phyloP scores from a whole-genome alignment of 306 rosid species.

The Nissolia schottii region DNA sequence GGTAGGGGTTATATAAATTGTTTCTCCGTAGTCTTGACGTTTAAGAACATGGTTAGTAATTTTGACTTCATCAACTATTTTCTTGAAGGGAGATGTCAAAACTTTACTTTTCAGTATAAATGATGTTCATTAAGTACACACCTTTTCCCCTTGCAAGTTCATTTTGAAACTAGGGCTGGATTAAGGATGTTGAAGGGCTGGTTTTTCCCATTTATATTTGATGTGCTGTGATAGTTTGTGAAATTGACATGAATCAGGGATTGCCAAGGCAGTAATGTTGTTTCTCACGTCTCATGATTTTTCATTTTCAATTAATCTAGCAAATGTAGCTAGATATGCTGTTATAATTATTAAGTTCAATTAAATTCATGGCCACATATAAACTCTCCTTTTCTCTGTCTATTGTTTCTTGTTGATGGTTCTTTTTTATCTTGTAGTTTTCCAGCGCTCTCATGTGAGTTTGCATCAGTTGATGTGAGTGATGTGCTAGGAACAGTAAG shows the following conservation, averaged over 20 bases:
- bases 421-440: constrained; percentile 55
- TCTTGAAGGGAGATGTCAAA: not conserved
- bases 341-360: not conserved
- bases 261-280: not conserved
- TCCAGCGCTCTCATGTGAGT: constrained; percentile 93
- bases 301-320: not conserved
- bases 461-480: constrained; percentile 85
- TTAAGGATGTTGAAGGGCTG: not conserved
- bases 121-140: not conserved
- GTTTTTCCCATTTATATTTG: not conserved
- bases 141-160: constrained; percentile 9
- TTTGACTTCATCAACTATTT: constrained; percentile 12
- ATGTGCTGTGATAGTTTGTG: not conserved
- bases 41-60: not conserved
- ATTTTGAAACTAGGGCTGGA: not conserved
- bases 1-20: not conserved
- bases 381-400: constrained; percentile 1
- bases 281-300: constrained; percentile 11
- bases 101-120: not conserved
- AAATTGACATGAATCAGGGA: constrained; percentile 10
- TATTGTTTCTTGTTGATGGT: constrained; percentile 24
- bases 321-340: not conserved
- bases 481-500: constrained; percentile 98
- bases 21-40: not conserved
- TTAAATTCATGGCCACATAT: not conserved